Evolutionary conservation across 2,329 filamentous ascomycete species (phyloP).

Genomic region (Botrytis squamosa): DNA sequence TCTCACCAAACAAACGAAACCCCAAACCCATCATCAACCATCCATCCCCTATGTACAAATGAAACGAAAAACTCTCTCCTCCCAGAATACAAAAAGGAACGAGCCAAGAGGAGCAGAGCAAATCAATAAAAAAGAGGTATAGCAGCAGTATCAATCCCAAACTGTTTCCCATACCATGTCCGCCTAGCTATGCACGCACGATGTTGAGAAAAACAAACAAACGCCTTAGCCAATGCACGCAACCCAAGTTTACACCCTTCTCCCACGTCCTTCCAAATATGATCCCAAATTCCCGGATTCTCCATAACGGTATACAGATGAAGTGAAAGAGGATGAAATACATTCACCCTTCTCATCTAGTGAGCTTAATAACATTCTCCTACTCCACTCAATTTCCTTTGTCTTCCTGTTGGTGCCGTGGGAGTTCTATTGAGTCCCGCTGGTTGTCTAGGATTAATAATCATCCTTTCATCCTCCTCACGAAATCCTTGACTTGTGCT

Average conservation of each 20-base stretch:
- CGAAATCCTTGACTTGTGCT: slow-evolving; percentile 34
- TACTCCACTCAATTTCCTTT: slow-evolving; percentile 52
- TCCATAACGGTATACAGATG: slow-evolving; percentile 27
- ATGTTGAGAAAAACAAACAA: slow-evolving; percentile 18
- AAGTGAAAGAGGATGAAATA: not conserved
- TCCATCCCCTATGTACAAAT: slow-evolving; percentile 5
- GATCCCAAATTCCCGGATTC: slow-evolving; percentile 19
- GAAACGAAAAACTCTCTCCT: not conserved
- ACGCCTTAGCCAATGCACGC: slow-evolving; percentile 28
- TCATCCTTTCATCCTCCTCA: slow-evolving; percentile 30
- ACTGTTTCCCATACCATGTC: slow-evolving; percentile 14
- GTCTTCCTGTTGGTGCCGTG: slow-evolving; percentile 26
- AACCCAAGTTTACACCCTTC: slow-evolving; percentile 22
- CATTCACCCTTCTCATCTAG: not conserved
- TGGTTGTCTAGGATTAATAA: slow-evolving; percentile 31
- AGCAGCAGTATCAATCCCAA: slow-evolving; percentile 16
- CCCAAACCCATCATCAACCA: not conserved
- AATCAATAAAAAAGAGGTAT: slow-evolving; percentile 15
- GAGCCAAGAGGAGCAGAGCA: slow-evolving; percentile 6
- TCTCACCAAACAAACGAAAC: slow-evolving; percentile 10
- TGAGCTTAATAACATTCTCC: slow-evolving; percentile 54
- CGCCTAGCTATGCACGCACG: slow-evolving; percentile 16
- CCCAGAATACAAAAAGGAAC: not conserved
- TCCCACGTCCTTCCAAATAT: not conserved
- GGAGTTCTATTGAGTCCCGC: not conserved